Evolutionary conservation across 257 asterid genomes (phyloP), one percentile per base, ranked within the genome.

Genomic region (Verbena officinalis): DNA sequence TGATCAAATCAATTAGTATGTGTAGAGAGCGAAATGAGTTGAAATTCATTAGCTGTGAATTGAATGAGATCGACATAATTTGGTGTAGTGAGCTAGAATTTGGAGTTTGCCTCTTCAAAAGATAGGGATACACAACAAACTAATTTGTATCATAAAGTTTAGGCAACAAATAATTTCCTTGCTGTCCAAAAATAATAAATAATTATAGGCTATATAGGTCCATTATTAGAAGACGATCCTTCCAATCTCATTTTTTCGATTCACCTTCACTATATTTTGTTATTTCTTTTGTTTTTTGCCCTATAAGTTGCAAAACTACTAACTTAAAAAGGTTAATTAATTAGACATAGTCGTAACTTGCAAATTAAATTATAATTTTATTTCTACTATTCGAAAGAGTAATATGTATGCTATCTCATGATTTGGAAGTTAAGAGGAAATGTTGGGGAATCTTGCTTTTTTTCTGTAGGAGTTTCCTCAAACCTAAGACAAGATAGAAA

Each of bases 71-170:
- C 23, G 62, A 14, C 44, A 55, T 3, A 55, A n/a, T 7, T n/a
- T 31, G 61, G 44, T 55, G 43, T 55, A 30, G 31, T 55, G 61
- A 55, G 45, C 61, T 55, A 55, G 23, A 34, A 33, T 55, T 55
- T 55, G 61, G 61, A 55, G 16, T 59, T 5, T 20, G 49, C n/a
- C 17, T 53, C 27, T 14, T 45, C 51, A 36, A 31, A 27, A 66
- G 52, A 54, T 48, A 22, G 39, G 2, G 61, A 61, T 42, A 6
- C 16, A 23, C 21, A 60, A 55, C 56, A 34, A 55, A 30, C 24
- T 30, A 55, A 55, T 2, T 14, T 11, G 9, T 15, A 55, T 17
- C 23, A 55, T 33, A 4, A 55, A 15, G 61, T 55, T 55, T 33
- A 55, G 44, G 61, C 64, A 42, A 23, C 71, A 13, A n/a, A 27